A percentile compares a stretch with the other conserved stretches of the same genome.
Conservation (phyloP, 108 stramenopile genomes). For the Cyclotella baltica region DNA sequence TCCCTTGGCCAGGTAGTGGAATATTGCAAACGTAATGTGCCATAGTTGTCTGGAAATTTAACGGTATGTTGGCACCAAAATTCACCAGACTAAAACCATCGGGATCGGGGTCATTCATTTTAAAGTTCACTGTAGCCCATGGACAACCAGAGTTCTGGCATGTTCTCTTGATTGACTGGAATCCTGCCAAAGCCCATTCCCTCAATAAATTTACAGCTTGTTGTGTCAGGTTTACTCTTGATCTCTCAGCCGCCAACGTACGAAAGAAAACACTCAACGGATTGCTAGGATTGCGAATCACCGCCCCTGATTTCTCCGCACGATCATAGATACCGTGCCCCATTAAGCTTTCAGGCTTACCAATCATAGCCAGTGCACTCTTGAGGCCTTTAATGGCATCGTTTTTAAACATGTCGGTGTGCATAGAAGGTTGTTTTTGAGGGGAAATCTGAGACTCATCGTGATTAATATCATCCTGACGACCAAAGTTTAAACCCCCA, state of each 20-base stretch:
- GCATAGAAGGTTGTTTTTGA: constrained; percentile 20
- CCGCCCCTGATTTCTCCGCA: constrained; percentile 57
- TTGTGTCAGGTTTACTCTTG: constrained; percentile 28
- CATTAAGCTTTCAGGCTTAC: constrained; percentile 57
- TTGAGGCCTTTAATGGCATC: constrained; percentile 52
- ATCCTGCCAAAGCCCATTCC: constrained; percentile 5
- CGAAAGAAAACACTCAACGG: constrained; percentile 28
- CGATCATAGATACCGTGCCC: constrained; percentile 73
- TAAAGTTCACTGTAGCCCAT: constrained; percentile 33
- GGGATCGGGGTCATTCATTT: constrained; percentile 41
- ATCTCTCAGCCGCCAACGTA: neutral
- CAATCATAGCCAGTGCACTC: constrained; percentile 56
- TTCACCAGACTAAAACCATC: constrained; percentile 36
- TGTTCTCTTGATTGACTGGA: neutral
- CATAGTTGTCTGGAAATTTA: constrained; percentile 43
- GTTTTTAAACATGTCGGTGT: constrained; percentile 68
- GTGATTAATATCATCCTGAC: constrained; percentile 72
- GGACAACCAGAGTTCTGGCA: neutral
- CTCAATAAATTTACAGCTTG: constrained; percentile 38
- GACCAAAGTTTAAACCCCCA: constrained; percentile 55
- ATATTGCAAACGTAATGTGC: constrained; percentile 55
- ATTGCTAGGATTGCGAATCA: constrained; percentile 54
- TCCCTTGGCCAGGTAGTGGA: constrained; percentile 65
- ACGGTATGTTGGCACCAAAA: constrained; percentile 5
- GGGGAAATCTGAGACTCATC: constrained; percentile 21